phyloP scores from a whole-genome alignment of 2,329 filamentous ascomycete species.

The Epichloe elymi region DNA sequence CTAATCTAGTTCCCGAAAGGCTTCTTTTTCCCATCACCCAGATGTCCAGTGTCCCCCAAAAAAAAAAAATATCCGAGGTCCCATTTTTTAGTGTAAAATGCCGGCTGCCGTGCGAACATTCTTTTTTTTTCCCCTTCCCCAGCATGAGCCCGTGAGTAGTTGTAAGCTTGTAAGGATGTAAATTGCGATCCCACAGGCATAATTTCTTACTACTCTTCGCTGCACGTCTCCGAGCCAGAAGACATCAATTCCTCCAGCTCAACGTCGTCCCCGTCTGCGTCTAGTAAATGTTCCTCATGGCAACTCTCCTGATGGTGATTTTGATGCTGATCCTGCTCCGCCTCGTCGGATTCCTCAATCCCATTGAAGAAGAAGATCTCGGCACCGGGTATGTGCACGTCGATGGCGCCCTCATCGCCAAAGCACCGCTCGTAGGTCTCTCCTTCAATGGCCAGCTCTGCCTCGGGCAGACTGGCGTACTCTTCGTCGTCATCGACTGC shows the following conservation, averaged over 20 bases:
- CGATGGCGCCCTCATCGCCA: slow-evolving; percentile 11
- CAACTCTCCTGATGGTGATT: not conserved
- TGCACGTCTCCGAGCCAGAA: not conserved
- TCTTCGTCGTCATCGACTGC: slow-evolving; percentile 14
- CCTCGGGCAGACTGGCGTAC: slow-evolving; percentile 13
- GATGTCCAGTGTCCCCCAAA: too few species aligned
- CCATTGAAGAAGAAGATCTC: slow-evolving; percentile 5
- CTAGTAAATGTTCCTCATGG: not conserved
- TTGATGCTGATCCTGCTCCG: not conserved
- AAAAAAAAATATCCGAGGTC: too few species aligned
- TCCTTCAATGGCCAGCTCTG: slow-evolving; percentile 18
- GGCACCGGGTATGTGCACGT: slow-evolving; percentile 15
- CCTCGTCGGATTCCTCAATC: slow-evolving; percentile 1
- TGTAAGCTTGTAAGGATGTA: too few species aligned
- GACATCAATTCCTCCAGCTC: not conserved
- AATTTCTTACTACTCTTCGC: slow-evolving; percentile 1
- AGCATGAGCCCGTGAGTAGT: too few species aligned
- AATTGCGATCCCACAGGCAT: not conserved
- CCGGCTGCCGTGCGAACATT: too few species aligned
- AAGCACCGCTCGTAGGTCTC: slow-evolving; percentile 14
- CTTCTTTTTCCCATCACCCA: too few species aligned
- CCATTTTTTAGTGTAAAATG: too few species aligned
- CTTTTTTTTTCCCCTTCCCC: not conserved
- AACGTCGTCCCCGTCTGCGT: not conserved
- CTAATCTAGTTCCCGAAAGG: too few species aligned